Base-by-base conservation (phyloP, 306 rosid species). In the Psophocarpus tetragonolobus region DNA sequence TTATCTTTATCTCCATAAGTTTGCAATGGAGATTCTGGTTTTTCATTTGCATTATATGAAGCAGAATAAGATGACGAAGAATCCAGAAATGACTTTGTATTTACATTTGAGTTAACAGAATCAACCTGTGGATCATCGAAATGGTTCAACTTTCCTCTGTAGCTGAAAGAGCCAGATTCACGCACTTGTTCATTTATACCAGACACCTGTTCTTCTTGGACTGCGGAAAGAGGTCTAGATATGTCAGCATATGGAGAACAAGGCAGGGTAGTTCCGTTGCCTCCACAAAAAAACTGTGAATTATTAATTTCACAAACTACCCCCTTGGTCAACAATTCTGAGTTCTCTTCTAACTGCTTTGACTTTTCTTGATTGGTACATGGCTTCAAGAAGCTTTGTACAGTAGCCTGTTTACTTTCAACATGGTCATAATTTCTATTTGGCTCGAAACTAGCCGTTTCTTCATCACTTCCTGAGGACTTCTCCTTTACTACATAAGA, bases 381-480 rank as follows among this genome's bases (percentile, higher is more conserved):
- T 20, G 87, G 86, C 66, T 88, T 85, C 81, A 77, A 77, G 80
- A 60, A 87, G 36, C 77, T 76, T 68, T 74, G 82, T 18, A 51
- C 33, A 27, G 82, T 80, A 58, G 56, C 82, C 61, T 88, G 85
- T 78, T 84, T 82, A 81, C 85, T 85, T 75, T 84, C 92, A 6
- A 79, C 79, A 62, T 44, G 68, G 15, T 68, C 71, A 39, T 81
- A 80, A 33, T 81, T 83, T 66, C 39, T 56, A 41, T 79, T 44
- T 26, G 72, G 80, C 81, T 87, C 97, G 78, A 83, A 29, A 36
- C 82, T 74, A 60, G 81, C 74, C 65, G 62, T 83, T 72, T 80
- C 92, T 83, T 82, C 85, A 78, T 83, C 83, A 86, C 84, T 86
- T 69, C 70, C 90, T 36, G 82, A 71, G 58, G 79, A 87, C 30